Evolutionary conservation across 1,284 basidiomycete genomes (phyloP).

Genomic region (Golubevia sp.): DNA sequence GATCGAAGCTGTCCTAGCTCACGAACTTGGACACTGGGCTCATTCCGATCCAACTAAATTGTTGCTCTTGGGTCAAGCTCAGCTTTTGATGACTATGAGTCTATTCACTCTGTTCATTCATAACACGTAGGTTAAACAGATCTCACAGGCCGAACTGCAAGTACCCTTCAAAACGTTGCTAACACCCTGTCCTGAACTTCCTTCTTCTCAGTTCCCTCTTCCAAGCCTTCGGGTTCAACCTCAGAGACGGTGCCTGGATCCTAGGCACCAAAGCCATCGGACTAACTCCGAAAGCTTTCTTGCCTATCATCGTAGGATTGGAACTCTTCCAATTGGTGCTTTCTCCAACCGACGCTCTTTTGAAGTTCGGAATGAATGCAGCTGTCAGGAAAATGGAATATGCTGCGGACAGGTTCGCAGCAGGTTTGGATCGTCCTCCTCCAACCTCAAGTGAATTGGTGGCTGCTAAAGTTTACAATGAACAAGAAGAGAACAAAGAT

Average conservation of each 20-base stretch:
- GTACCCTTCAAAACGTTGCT: too few relatives aligned
- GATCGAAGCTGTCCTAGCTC: slow-evolving; percentile 65
- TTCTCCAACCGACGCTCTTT: slow-evolving; percentile 42
- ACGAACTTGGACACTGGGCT: slow-evolving; percentile 96
- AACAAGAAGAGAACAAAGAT: neutral
- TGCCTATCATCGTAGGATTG: slow-evolving; percentile 52
- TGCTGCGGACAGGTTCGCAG: slow-evolving; percentile 43
- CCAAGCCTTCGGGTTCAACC: slow-evolving; percentile 79
- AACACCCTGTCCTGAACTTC: too few relatives aligned
- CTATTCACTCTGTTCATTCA: slow-evolving; percentile 90
- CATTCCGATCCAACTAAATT: slow-evolving; percentile 83
- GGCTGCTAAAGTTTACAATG: slow-evolving; percentile 23
- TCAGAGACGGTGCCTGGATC: slow-evolving; percentile 11
- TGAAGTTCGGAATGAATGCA: slow-evolving; percentile 51
- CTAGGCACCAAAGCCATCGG: neutral
- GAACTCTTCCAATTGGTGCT: slow-evolving; percentile 58
- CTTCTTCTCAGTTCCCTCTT: slow-evolving; percentile 73
- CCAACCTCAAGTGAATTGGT: slow-evolving; percentile 25
- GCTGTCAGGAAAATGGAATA: slow-evolving; percentile 52
- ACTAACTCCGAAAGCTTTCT: slow-evolving; percentile 28
- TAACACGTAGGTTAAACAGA: too few relatives aligned
- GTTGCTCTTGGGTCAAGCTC: slow-evolving; percentile 80
- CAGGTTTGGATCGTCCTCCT: slow-evolving; percentile 26
- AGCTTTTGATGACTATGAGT: slow-evolving; percentile 82
- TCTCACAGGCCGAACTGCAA: too few relatives aligned